Conservation (phyloP, 2,329 filamentous ascomycete species). For the Rasamsonia emersonii region DNA sequence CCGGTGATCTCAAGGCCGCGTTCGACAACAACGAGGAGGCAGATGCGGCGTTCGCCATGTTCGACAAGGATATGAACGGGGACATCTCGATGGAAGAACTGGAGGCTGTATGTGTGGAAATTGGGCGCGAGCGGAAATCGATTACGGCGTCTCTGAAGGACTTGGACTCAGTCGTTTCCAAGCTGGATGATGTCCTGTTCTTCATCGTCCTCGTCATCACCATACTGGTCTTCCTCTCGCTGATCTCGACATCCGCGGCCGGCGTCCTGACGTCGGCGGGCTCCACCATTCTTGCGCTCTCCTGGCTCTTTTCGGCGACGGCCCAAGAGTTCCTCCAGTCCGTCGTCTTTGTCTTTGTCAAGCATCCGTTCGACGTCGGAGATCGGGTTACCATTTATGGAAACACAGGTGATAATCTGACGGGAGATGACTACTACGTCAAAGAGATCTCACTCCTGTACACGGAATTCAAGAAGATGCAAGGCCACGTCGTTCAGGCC, state of each 20-base stretch:
- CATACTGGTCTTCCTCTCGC: conserved; percentile 76
- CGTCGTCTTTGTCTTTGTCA: conserved; percentile 90
- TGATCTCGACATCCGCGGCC: conserved; percentile 84
- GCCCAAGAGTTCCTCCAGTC: conserved; percentile 93
- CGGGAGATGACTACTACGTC: conserved; percentile 90
- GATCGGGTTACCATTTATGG: conserved; percentile 89
- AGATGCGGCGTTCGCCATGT: conserved; percentile 80
- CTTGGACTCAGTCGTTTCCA: conserved; percentile 83
- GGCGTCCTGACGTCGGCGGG: conserved; percentile 84
- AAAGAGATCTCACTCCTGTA: conserved; percentile 89
- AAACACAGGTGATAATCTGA: conserved; percentile 68
- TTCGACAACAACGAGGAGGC: conserved; percentile 80
- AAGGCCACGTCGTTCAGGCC: conserved; percentile 90
- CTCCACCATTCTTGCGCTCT: conserved; percentile 76
- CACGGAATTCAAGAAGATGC: conserved; percentile 98
- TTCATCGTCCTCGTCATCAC: conserved; percentile 76
- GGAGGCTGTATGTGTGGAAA: conserved; percentile 86
- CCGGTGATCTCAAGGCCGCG: conserved; percentile 68
- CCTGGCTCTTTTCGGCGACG: conserved; percentile 86
- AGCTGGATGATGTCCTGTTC: conserved; percentile 80
- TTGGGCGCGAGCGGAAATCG: conserved; percentile 87
- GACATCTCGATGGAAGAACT: conserved; percentile 95
- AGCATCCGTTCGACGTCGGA: conserved; percentile 94
- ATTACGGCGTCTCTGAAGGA: conserved; percentile 94
- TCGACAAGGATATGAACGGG: conserved; percentile 93